Evolutionary conservation across 164 flowering plant genomes (phyloP).

Genomic region (Macadamia integrifolia): DNA sequence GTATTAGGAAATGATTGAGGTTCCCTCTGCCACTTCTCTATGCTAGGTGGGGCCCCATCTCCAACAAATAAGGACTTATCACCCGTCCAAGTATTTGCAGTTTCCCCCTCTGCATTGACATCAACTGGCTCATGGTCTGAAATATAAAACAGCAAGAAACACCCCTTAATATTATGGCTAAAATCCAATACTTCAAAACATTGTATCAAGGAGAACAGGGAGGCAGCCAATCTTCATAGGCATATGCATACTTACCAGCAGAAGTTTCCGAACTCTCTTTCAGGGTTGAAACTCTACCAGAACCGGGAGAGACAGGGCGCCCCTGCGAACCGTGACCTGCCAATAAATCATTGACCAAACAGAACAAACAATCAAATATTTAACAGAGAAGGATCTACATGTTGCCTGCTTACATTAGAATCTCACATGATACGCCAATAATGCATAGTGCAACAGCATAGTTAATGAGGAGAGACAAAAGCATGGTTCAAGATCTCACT

Average conservation of each 20-base stretch:
- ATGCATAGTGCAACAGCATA: no score
- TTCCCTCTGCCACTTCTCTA: slow-evolving; percentile 73
- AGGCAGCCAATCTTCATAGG: background rate
- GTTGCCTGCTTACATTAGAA: no score
- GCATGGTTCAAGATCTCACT: no score
- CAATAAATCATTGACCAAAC: slow-evolving; percentile 7
- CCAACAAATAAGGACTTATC: slow-evolving; percentile 39
- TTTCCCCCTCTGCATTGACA: slow-evolving; percentile 32
- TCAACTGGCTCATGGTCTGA: slow-evolving; percentile 40
- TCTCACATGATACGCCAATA: no score
- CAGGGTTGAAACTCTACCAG: slow-evolving; percentile 30
- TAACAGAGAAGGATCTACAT: no score
- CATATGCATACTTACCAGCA: slow-evolving; percentile 33
- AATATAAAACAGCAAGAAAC: background rate
- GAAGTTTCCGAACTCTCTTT: slow-evolving; percentile 33
- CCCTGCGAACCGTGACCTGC: slow-evolving; percentile 47
- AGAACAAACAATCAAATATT: no score
- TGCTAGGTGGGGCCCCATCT: slow-evolving; percentile 44
- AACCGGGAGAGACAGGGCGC: slow-evolving; percentile 60
- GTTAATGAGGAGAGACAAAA: no score
- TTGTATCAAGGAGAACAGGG: background rate
- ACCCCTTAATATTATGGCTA: background rate
- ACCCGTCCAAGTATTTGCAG: slow-evolving; percentile 48
- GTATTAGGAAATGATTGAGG: slow-evolving; percentile 46
- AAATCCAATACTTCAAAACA: background rate